phyloP scores from a whole-genome alignment of 805 yeast species.

The Wickerhamiella musiphila region DNA sequence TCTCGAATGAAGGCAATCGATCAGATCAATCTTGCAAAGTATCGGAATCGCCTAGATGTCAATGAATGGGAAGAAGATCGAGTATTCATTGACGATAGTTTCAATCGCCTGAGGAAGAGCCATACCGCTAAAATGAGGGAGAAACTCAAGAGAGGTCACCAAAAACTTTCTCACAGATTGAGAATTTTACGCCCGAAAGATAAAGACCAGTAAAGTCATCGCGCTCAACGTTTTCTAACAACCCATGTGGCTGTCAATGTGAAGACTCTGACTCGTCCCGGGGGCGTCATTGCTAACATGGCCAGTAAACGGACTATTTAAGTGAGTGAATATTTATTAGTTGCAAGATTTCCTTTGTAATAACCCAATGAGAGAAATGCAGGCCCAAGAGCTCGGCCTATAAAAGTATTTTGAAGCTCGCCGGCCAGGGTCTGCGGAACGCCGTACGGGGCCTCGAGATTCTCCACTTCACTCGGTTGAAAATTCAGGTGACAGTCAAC shows the following conservation, averaged over 20 bases:
- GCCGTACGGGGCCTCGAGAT: too few relatives aligned
- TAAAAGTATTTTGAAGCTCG: too few relatives aligned
- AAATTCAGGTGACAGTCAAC: too few relatives aligned
- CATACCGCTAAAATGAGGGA: background rate
- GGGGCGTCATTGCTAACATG: too few relatives aligned
- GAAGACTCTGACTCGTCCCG: background rate
- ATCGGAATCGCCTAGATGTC: slow-evolving; percentile 9
- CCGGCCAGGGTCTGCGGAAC: too few relatives aligned
- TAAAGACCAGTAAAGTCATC: background rate
- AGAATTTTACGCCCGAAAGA: background rate
- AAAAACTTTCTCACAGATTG: background rate
- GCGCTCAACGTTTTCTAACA: background rate
- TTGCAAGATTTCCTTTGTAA: too few relatives aligned
- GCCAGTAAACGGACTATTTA: too few relatives aligned
- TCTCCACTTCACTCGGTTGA: too few relatives aligned
- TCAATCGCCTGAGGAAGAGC: slow-evolving; percentile 2
- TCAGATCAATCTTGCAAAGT: slow-evolving; percentile 61
- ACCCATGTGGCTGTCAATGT: background rate
- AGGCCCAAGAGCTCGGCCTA: too few relatives aligned
- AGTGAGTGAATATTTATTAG: too few relatives aligned
- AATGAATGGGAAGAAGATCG: slow-evolving; percentile 16
- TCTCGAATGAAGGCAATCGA: slow-evolving; percentile 50
- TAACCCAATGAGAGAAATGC: too few relatives aligned
- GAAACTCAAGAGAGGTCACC: too few relatives aligned
- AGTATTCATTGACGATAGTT: slow-evolving; percentile 8